Conservation (phyloP, 2,329 filamentous ascomycete species). For the Aurifilum marmelostoma region DNA sequence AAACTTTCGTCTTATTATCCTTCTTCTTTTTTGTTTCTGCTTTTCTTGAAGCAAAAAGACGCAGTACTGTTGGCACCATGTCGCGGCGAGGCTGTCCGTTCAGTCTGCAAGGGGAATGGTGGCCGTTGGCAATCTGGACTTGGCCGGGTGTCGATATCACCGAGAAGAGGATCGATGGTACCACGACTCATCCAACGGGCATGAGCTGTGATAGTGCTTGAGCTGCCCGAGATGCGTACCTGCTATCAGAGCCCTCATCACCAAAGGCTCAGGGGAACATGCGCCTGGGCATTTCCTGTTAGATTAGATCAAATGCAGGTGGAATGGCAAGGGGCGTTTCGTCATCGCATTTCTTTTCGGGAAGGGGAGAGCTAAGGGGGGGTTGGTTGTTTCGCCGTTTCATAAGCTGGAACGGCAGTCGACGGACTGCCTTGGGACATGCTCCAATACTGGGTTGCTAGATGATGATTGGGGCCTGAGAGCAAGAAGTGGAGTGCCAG, state of each 20-base stretch:
- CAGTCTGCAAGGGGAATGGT: not conserved
- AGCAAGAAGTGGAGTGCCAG: not conserved
- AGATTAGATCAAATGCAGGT: slow-evolving; percentile 11
- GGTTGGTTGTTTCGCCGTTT: not conserved
- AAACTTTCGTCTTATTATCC: too few relatives aligned
- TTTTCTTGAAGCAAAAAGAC: not conserved
- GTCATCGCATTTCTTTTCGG: not conserved
- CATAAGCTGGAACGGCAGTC: not conserved
- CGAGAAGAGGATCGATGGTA: slow-evolving; percentile 9
- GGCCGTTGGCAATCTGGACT: not conserved
- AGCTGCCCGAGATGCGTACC: not conserved
- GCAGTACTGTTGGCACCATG: not conserved
- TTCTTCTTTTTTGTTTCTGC: too few relatives aligned
- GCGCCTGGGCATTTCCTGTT: slow-evolving; percentile 6
- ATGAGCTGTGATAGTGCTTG: not conserved
- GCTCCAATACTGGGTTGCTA: not conserved
- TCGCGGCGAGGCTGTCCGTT: not conserved
- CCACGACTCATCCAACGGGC: not conserved
- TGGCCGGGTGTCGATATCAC: slow-evolving; percentile 6
- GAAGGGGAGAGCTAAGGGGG: not conserved
- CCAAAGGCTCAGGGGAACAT: not conserved
- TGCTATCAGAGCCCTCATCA: not conserved
- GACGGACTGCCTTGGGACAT: not conserved
- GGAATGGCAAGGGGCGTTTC: not conserved
- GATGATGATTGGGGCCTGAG: not conserved